Base-by-base conservation (phyloP, 306 rosid genomes). In the Prosopis cineraria region DNA sequence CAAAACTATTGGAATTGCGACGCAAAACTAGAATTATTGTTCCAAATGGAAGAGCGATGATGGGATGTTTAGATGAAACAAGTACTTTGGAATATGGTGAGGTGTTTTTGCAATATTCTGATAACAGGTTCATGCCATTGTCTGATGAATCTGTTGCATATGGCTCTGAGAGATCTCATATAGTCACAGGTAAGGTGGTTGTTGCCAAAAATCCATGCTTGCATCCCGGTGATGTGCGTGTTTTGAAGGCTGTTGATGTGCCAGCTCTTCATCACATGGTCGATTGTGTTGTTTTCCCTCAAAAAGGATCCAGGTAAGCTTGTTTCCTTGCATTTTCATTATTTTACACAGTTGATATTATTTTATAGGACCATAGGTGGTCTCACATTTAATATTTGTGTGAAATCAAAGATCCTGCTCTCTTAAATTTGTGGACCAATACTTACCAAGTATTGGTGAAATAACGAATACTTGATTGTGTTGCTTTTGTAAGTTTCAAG, bases 51-150 rank as follows among this genome's bases (percentile, higher is more conserved):
- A 85, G 91, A 84, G 94, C 94, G 77, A 90, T 94, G 98, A 89
- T 94, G 94, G 98, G 98, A 25, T 89, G 92, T 80, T 87, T 94
- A 16, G 98, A 94, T 72, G 97, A 94, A 88, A 94, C 96, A 17
- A 47, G 80, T 81, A 89, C 87, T 53, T 78, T 94, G n/a, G 90
- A 85, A 75, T 89, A 94, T 79, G 97, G 97, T 65, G 79, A 94
- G 86, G 97, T 94, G 33, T 94, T 91, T 86, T 89, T 94, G 84
- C 87, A 83, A 27, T 81, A 76, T 72, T 89, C 93, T 22, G 19
- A 68, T 55, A 78, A 67, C 6, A 80, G 87, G 76, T 20, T 17
- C 24, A 13, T 60, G 83, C 74, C 17, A 75, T 66, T 63, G 8
- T 79, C 50, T 75, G 67, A 83, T 66, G 76, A 81, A 79, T 79